Percentiles rank a stretch among this genome's conserved stretches.
Evolutionary conservation across 2,329 filamentous ascomycete genomes (phyloP).

Genomic region (Tothia fuscella): DNA sequence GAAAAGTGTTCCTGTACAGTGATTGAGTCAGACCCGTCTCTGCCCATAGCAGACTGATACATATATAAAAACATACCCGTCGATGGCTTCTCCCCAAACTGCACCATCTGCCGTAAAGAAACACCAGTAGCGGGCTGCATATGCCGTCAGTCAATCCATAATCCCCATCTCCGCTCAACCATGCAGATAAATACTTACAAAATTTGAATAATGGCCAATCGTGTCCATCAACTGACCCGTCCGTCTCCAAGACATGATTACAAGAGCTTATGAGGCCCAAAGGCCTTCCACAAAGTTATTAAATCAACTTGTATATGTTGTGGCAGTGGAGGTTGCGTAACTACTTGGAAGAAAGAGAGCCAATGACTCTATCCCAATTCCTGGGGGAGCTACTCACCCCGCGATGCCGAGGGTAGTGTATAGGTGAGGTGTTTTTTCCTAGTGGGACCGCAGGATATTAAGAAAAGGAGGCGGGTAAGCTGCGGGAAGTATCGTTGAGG

Average conservation of each 20-base stretch:
- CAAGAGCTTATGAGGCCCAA: constrained; percentile 11
- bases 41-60: too few species aligned
- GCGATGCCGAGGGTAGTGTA: too few species aligned
- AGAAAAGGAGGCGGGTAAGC: too few species aligned
- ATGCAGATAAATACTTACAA: constrained; percentile 14
- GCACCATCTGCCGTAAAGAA: constrained; percentile 96
- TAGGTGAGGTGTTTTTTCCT: too few species aligned
- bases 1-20: constrained; percentile 64
- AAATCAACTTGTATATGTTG: too few species aligned
- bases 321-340: too few species aligned
- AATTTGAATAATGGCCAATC: constrained; percentile 40
- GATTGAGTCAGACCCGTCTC: constrained; percentile 3
- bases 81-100: constrained; percentile 90
- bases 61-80: constrained; percentile 68
- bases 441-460: too few species aligned
- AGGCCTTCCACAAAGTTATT: constrained; percentile 1
- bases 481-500: too few species aligned
- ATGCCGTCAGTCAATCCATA: constrained; percentile 62
- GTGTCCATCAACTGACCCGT: constrained; percentile 87
- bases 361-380: too few species aligned
- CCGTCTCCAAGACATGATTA: constrained; percentile 81
- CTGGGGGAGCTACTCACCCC: too few species aligned
- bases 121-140: constrained; percentile 87
- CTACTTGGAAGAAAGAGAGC: too few species aligned
- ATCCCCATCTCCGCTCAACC: constrained; percentile 8